Base-by-base conservation (phyloP, 106 monocot species). In the Alisma plantagoaquatica region DNA sequence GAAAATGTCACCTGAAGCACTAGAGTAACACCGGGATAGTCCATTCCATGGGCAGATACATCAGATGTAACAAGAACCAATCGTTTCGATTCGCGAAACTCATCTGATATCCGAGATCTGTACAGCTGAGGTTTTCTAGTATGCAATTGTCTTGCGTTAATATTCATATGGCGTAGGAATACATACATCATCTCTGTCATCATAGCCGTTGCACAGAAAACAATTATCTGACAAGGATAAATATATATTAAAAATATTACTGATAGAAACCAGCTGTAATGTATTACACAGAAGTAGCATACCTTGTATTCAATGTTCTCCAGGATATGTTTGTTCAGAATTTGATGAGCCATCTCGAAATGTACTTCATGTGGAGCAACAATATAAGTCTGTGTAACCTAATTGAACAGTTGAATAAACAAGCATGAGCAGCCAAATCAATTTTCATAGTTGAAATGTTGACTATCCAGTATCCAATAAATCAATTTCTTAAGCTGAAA, bases 21-120 rank as follows among this genome's bases (percentile, higher is more conserved):
- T 16, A 98, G 68, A 41, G 89, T 98, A 44, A 98, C 96, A 74
- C 82, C 89, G 65, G 96, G 96, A 74, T 90, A 98, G 64, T 98
- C 73, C 51, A 89, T 56, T 57, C 89, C 88, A 48, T 81, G 88
- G 46, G 81, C 59, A 6, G 89, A 84, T 32, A 89, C 85, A 68
- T 98, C 96, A 46, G 89, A 90, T 2, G 89, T 98, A 44, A 98
- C 80, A 53, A 98, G 81, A 63, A 89, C 79, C 35, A 98, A 54
- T 16, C 69, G 50, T 43, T 81, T 89, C 12, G 84, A 78, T 53
- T 78, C 79, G 23, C 78, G 70, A 60, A 98, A 98, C 55, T 98
- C 96, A 23, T 85, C 81, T 57, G 89, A 84, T 69, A 89, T 79
- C 12, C 81, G 80, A 31, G 75, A 63, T 25, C 89, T 53, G 65